A percentile compares a stretch with the other conserved stretches of the same genome.
Evolutionary conservation across 305 asterid genomes (phyloP).

Genomic region (Plantago coronopus): DNA sequence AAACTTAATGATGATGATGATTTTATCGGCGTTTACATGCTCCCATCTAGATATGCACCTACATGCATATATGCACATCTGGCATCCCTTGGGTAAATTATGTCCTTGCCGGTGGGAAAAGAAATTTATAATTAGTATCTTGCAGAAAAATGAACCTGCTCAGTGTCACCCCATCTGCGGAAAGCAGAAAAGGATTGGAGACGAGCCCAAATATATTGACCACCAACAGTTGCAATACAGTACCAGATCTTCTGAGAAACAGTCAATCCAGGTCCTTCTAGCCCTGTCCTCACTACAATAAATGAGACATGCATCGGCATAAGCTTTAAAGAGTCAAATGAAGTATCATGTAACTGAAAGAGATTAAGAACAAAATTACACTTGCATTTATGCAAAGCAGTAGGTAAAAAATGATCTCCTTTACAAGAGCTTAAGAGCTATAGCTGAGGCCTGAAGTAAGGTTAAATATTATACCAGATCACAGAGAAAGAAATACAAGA

Average conservation of each 20-base stretch:
- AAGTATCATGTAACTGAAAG: neutral
- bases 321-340: neutral
- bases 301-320: slow-evolving; percentile 20
- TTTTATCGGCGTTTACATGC: slow-evolving; percentile 3
- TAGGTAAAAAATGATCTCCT: neutral
- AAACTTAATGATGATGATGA: slow-evolving; percentile 12
- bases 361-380: slow-evolving; percentile 1
- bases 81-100: neutral
- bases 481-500: neutral
- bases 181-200: slow-evolving; percentile 94
- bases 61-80: slow-evolving; percentile 1
- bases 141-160: slow-evolving; percentile 48
- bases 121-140: too few relatives aligned
- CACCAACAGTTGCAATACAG: slow-evolving; percentile 86
- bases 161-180: slow-evolving; percentile 96
- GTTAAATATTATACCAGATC: too few relatives aligned
- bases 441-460: neutral
- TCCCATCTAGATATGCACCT: slow-evolving; percentile 11
- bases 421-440: neutral
- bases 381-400: neutral
- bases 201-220: slow-evolving; percentile 89
- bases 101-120: neutral
- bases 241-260: slow-evolving; percentile 87
- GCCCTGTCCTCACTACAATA: slow-evolving; percentile 54
- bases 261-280: slow-evolving; percentile 89